A percentile compares a stretch with the other conserved stretches of the same genome.
Evolutionary conservation across 2,329 filamentous ascomycete species (phyloP).

Genomic region (Fusarium circinatum): DNA sequence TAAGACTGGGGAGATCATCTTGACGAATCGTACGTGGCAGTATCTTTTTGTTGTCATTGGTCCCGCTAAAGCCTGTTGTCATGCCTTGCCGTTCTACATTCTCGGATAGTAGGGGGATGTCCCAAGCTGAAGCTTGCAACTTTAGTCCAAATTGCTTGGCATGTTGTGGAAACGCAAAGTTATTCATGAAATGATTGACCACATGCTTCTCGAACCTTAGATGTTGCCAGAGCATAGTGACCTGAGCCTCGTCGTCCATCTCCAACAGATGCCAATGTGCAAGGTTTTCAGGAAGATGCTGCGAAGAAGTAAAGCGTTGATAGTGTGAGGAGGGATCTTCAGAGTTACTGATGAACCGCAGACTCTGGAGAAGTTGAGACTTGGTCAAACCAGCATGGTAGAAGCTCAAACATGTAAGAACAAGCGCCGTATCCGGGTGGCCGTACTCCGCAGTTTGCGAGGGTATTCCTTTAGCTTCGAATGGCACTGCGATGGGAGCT

Average conservation of each 20-base stretch:
- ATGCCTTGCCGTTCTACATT: conserved; percentile 23
- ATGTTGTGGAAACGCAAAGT: conserved; percentile 72
- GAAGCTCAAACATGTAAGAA: conserved; percentile 72
- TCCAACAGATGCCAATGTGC: conserved; percentile 68
- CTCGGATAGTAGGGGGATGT: conserved; percentile 62
- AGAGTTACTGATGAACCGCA: conserved; percentile 62
- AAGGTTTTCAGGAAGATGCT: conserved; percentile 58
- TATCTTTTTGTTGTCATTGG: conserved; percentile 71
- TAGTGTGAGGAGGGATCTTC: conserved; percentile 69
- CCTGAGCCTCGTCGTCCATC: conserved; percentile 63
- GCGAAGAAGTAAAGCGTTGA: conserved; percentile 56
- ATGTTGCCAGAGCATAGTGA: conserved; percentile 60
- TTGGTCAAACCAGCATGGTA: conserved; percentile 69
- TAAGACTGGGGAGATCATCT: conserved; percentile 64
- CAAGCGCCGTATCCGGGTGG: conserved; percentile 73
- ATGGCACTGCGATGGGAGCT: conserved; percentile 73
- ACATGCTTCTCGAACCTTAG: conserved; percentile 55
- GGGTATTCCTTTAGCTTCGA: conserved; percentile 71
- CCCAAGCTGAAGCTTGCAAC: conserved; percentile 74
- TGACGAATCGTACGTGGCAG: conserved; percentile 72
- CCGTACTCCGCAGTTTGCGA: conserved; percentile 72
- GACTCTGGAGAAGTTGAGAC: conserved; percentile 58
- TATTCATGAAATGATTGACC: conserved; percentile 64
- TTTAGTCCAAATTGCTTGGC: conserved; percentile 73
- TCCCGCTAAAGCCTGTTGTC: conserved; percentile 78